Conservation (phyloP, 345 rosid genomes). For the Clarkia xantiana region DNA sequence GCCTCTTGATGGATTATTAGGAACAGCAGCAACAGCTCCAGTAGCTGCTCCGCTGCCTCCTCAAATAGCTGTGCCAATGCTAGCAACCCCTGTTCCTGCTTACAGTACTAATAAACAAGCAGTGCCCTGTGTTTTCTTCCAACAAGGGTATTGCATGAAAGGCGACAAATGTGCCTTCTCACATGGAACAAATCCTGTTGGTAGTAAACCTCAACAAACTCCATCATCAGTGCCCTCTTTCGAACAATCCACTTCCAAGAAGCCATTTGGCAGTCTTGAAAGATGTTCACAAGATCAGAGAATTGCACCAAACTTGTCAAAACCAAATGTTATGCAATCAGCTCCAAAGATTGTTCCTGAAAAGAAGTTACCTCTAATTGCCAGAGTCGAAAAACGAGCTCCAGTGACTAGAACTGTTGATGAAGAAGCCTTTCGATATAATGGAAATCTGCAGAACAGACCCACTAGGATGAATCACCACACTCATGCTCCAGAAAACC, state of each 20-base stretch:
- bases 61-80: constrained; percentile 7
- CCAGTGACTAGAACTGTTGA: constrained; percentile 15
- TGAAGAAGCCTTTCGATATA: constrained; percentile 32
- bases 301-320: constrained; percentile 18
- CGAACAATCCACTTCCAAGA: constrained; percentile 25
- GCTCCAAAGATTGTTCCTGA: constrained; percentile 20
- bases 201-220: constrained; percentile 25
- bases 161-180: constrained; percentile 77
- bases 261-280: constrained; percentile 19
- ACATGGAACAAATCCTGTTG: constrained; percentile 41
- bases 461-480: constrained; percentile 32
- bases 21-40: constrained; percentile 34
- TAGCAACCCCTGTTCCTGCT: constrained; percentile 10
- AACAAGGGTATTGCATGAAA: constrained; percentile 68
- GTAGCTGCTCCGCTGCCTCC: constrained; percentile 31
- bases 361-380: constrained; percentile 15
- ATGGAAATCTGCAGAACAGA: constrained; percentile 22
- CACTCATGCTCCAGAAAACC: constrained; percentile 36
- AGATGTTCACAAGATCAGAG: constrained; percentile 24
- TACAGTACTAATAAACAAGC: constrained; percentile 37
- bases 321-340: constrained; percentile 14
- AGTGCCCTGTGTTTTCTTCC: constrained; percentile 71
- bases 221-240: constrained; percentile 13
- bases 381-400: constrained; percentile 19
- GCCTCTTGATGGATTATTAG: constrained; percentile 90